Evolutionary conservation across 2,329 filamentous ascomycete species (phyloP).

Genomic region (Ceratocystis ficicola): DNA sequence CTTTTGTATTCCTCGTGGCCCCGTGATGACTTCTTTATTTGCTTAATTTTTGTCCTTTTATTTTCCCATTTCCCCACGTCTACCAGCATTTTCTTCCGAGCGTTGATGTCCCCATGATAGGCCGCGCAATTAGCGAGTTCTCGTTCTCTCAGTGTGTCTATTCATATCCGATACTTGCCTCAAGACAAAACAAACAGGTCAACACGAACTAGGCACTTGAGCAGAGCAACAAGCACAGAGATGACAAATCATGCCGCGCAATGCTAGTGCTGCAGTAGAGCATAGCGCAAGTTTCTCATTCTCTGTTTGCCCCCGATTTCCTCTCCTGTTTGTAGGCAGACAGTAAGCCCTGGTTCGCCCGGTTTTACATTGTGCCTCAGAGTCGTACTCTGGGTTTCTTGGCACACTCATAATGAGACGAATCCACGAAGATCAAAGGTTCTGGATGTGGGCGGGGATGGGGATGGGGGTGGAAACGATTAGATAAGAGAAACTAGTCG

Average conservation of each 20-base stretch:
- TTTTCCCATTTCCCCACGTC: background rate
- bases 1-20: background rate
- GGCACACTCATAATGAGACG: background rate
- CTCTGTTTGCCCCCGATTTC: background rate
- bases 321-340: background rate
- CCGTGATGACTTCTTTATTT: background rate
- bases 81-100: background rate
- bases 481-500: too few species aligned
- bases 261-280: background rate
- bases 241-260: too few species aligned
- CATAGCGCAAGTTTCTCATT: background rate
- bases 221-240: background rate
- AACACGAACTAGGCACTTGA: background rate
- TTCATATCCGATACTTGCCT: conserved; percentile 11
- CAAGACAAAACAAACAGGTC: background rate
- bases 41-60: background rate
- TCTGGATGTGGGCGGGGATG: background rate
- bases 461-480: too few species aligned
- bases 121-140: background rate
- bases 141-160: background rate
- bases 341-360: background rate
- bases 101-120: background rate
- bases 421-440: background rate
- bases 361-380: conserved; percentile 7
- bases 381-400: background rate